Evolutionary conservation across 208 protist species (phyloP).

Genomic region (Crithidia expoeki): DNA sequence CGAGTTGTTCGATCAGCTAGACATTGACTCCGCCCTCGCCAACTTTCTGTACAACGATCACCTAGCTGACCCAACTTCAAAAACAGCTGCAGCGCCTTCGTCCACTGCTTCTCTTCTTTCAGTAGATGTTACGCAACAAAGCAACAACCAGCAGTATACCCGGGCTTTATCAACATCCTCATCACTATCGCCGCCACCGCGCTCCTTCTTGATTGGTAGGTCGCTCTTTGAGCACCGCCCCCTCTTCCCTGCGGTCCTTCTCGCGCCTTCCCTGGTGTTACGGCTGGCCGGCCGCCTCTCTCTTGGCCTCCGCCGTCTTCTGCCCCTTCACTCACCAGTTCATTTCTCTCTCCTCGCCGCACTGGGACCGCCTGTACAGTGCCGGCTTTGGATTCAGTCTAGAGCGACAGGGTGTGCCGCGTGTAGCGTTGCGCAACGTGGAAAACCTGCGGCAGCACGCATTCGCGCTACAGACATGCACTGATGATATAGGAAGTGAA

Average conservation of each 20-base stretch:
- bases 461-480: constrained; percentile 23
- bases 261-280: background rate
- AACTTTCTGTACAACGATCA: constrained; percentile 10
- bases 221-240: constrained; percentile 41
- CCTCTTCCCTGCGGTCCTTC: background rate
- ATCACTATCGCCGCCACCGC: background rate
- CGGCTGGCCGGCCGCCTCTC: background rate
- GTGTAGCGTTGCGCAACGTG: constrained; percentile 33
- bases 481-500: background rate
- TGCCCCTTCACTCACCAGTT: constrained; percentile 71
- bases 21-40: constrained; percentile 17
- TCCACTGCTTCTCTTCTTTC: too few species aligned
- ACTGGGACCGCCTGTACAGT: constrained; percentile 47
- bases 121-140: too few species aligned
- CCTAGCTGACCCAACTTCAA: background rate
- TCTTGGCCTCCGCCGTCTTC: constrained; percentile 29
- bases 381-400: constrained; percentile 52
- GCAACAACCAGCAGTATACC: background rate
- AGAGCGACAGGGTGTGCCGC: constrained; percentile 27
- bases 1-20: constrained; percentile 42
- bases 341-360: constrained; percentile 46
- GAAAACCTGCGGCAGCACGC: constrained; percentile 34
- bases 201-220: constrained; percentile 50
- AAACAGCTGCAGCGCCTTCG: background rate
- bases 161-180: background rate